These are phyloP conservation scores for Excoecaria agallocha DNA, from an alignment of 345 rosid species.

Conservation along the genomic window DNA sequence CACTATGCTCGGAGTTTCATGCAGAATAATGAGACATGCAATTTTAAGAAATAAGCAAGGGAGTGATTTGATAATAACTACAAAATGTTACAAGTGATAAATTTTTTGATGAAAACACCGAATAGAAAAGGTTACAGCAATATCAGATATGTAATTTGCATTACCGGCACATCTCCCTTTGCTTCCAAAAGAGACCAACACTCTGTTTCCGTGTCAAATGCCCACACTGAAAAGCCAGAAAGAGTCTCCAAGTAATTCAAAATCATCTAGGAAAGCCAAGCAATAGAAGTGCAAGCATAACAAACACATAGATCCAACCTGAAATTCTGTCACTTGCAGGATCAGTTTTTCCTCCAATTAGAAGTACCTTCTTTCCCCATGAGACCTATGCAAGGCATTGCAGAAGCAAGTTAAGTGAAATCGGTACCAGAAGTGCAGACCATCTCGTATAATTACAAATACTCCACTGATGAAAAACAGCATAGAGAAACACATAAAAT, in stretches of 20 bases:
- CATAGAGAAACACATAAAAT: not conserved
- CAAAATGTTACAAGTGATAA: not conserved
- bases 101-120: not conserved
- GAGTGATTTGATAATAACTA: not conserved
- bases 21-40: not conserved
- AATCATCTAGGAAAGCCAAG: conserved; percentile 4
- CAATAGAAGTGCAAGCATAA: not conserved
- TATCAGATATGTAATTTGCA: conserved; percentile 1
- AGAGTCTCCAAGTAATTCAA: conserved; percentile 17
- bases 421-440: not conserved
- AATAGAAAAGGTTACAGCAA: not conserved
- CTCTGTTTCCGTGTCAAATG: conserved; percentile 78
- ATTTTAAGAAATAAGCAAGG: not conserved
- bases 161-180: conserved; percentile 92
- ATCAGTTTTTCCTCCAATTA: conserved; percentile 93
- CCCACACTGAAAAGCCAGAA: conserved; percentile 65
- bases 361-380: conserved; percentile 86
- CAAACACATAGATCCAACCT: conserved; percentile 45
- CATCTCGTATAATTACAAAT: not conserved
- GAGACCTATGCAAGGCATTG: conserved; percentile 55
- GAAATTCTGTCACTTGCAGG: conserved; percentile 76
- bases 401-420: conserved; percentile 10
- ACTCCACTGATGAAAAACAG: not conserved
- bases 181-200: conserved; percentile 95
- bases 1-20: not conserved